A percentile compares a stretch with the other conserved stretches of the same genome.
Conservation (phyloP, 371 early-diverging fungal species). For the Mucor saturninus region DNA sequence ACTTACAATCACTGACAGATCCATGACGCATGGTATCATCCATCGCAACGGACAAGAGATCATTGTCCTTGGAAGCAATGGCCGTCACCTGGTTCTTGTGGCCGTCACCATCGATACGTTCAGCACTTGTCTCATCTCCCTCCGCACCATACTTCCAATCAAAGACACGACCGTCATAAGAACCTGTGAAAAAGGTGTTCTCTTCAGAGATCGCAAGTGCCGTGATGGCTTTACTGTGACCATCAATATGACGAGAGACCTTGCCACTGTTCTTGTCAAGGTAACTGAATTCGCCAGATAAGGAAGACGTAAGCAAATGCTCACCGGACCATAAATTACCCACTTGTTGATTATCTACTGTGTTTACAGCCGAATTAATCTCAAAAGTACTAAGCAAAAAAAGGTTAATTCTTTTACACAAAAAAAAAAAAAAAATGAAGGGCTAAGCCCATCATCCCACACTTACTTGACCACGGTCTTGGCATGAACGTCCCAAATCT, state of each 20-base stretch:
- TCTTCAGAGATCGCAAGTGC: constrained; percentile 63
- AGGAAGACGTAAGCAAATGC: constrained; percentile 76
- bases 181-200: constrained; percentile 80
- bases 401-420: neutral
- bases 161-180: constrained; percentile 90
- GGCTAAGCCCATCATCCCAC: too few relatives aligned
- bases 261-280: constrained; percentile 68
- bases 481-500: constrained; percentile 89
- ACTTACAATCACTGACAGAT: constrained; percentile 21
- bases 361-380: constrained; percentile 32
- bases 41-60: constrained; percentile 73
- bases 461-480: constrained; percentile 74
- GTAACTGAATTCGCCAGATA: constrained; percentile 84
- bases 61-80: constrained; percentile 43
- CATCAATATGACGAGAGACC: constrained; percentile 65
- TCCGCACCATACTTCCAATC: constrained; percentile 61
- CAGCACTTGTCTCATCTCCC: constrained; percentile 39
- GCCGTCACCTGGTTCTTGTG: constrained; percentile 77
- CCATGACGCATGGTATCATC: constrained; percentile 67
- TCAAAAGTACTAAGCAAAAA: constrained; percentile 53
- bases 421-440: neutral
- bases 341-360: constrained; percentile 87
- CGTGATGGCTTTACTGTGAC: constrained; percentile 88
- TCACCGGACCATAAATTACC: constrained; percentile 89
- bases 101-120: constrained; percentile 56